Evolutionary conservation across 2,329 filamentous ascomycete genomes (phyloP), one percentile per base, ranked within the genome.

Genomic region (Curvularia sp.): DNA sequence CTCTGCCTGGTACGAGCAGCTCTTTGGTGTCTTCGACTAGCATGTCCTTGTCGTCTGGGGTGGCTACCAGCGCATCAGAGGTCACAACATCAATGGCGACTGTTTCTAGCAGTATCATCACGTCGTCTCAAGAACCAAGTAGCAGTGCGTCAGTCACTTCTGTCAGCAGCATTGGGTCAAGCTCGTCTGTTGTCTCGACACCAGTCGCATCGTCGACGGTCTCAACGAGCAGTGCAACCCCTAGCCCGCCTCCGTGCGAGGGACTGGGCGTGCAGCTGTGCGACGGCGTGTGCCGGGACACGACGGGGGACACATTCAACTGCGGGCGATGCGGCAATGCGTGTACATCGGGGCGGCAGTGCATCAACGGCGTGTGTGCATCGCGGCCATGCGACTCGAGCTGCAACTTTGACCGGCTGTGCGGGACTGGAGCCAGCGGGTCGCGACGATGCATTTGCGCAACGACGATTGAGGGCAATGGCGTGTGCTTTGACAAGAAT

Each of bases 291-390:
- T 77, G 74, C 49, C 54, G 54, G 10, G 65, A 74, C 35, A 57
- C 68, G 12, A 61, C 53, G 9, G 69, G 33, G 18, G 67, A 71
- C 26, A 12, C 58, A 13, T 18, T 55, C 2, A 71, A 75, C 57
- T 77, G 73, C 50, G 70, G 71, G 10, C 53, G 58, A 10, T 75
- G 72, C 54, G 62, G 59, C 49, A 74, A 68, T 35, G 18, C 28
- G 5, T 77, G 75, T 55, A 49, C 61, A 2, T 20, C 44, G 2
- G 68, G 65, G 5, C 64, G 58, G 20, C 43, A 53, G 13, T 77
- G 75, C 51, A 62, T 65, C n/a, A 77, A 77, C 55, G 75, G 75
- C 15, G 71, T 75, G 0, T 77, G 75, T 58, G 66, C 65, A 8
- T 67, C 64, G 1, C 57, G 55, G 9, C 53, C 67, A 9, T 77